phyloP scores from a whole-genome alignment of 2,329 filamentous ascomycete species.

The Talaromyces sp. region DNA sequence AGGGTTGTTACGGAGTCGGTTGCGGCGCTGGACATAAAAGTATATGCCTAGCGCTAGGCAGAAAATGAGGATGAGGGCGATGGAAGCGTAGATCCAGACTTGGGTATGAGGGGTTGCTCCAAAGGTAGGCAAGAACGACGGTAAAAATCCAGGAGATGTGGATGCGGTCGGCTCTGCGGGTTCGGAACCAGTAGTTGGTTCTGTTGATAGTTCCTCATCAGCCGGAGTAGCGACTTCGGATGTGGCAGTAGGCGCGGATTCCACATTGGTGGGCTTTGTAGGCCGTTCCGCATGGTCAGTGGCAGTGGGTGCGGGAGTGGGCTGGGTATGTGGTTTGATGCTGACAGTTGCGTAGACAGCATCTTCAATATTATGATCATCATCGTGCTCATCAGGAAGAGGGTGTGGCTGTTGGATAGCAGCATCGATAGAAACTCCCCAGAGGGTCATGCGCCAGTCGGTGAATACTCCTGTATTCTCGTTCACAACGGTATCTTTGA shows the following conservation, averaged over 20 bases:
- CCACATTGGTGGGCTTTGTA: constrained; percentile 51
- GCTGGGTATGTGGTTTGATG: constrained; percentile 48
- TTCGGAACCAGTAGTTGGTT: constrained; percentile 27
- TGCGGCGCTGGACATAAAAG: constrained; percentile 74
- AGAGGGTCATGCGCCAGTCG: constrained; percentile 92
- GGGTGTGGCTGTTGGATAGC: constrained; percentile 71
- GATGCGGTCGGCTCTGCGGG: constrained; percentile 18
- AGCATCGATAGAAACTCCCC: constrained; percentile 82
- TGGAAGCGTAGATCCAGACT: constrained; percentile 87
- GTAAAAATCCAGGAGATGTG: constrained; percentile 58
- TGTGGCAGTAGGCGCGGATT: constrained; percentile 24
- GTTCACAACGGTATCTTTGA: constrained; percentile 81
- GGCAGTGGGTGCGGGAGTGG: constrained; percentile 48
- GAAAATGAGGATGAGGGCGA: constrained; percentile 81
- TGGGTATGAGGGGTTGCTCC: constrained; percentile 83
- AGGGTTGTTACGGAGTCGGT: constrained; percentile 68
- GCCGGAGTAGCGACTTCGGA: constrained; percentile 23
- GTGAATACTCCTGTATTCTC: constrained; percentile 72
- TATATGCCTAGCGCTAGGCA: constrained; percentile 77
- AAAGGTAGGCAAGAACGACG: constrained; percentile 85
- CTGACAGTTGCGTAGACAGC: constrained; percentile 62
- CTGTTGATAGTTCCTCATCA: constrained; percentile 20
- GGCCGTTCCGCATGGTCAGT: constrained; percentile 65
- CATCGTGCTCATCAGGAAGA: constrained; percentile 77
- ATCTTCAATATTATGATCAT: constrained; percentile 72